Evolutionary conservation across 768 basidiomycete genomes (phyloP).

Genomic region (Pholiota microspora): DNA sequence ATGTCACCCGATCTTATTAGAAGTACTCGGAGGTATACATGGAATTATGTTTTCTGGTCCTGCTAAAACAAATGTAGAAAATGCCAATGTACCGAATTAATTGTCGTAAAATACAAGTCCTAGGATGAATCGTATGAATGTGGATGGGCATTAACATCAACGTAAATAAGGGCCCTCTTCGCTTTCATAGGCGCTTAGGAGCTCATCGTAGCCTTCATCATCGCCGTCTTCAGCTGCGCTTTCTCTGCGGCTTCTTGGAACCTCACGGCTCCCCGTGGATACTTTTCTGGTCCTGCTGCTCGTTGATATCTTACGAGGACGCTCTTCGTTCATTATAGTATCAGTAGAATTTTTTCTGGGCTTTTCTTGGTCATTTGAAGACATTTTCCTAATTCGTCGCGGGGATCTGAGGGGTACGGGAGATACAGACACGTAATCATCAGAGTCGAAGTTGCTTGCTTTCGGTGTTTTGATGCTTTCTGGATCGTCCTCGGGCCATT

Average conservation of each 20-base stretch:
- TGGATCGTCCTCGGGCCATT: slow-evolving; percentile 49
- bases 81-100: slow-evolving; percentile 1
- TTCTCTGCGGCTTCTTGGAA: slow-evolving; percentile 40
- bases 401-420: slow-evolving; percentile 26
- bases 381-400: slow-evolving; percentile 39
- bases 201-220: slow-evolving; percentile 73
- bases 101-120: slow-evolving; percentile 1
- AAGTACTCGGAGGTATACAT: slow-evolving; percentile 63
- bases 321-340: slow-evolving; percentile 25
- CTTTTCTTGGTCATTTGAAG: slow-evolving; percentile 32
- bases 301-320: slow-evolving; percentile 44
- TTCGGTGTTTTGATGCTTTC: slow-evolving; percentile 58
- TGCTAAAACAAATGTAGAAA: slow-evolving; percentile 3
- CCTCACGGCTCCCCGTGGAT: slow-evolving; percentile 41
- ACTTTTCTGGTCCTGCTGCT: slow-evolving; percentile 43
- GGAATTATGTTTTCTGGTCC: slow-evolving; percentile 29
- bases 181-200: slow-evolving; percentile 81
- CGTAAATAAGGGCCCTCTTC: slow-evolving; percentile 44
- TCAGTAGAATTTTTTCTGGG: slow-evolving; percentile 33
- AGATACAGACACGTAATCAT: slow-evolving; percentile 27
- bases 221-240: slow-evolving; percentile 78
- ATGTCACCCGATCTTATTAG: slow-evolving; percentile 54
- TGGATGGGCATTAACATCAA: slow-evolving; percentile 8
- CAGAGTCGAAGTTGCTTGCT: slow-evolving; percentile 45
- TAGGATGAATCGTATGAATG: neutral